Percentiles rank a stretch among this genome's conserved stretches.
phyloP scores from a whole-genome alignment of 2,329 filamentous ascomycete species.

The Cladosporium sp. region DNA sequence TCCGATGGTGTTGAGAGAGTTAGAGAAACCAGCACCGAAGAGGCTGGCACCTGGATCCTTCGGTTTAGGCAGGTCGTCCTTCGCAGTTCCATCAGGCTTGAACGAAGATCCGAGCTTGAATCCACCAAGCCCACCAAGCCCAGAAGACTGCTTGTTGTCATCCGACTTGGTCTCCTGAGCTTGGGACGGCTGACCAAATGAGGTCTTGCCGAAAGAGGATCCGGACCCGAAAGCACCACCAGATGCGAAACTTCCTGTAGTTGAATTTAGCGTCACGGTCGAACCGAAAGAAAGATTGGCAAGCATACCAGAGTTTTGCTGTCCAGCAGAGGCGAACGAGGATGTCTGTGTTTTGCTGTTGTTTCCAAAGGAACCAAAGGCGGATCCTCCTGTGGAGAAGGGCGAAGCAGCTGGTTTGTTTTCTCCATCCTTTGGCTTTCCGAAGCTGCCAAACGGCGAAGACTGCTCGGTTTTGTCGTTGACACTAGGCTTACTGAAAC shows the following conservation, averaged over 20 bases:
- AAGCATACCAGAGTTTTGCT: conserved; percentile 15
- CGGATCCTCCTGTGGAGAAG: conserved; percentile 12
- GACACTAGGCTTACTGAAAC: conserved; percentile 20
- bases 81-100: conserved; percentile 57
- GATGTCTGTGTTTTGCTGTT: conserved; percentile 13
- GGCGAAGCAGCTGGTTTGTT: conserved; percentile 15
- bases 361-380: conserved; percentile 2
- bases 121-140: conserved; percentile 36
- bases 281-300: conserved; percentile 33
- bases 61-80: conserved; percentile 54
- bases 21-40: conserved; percentile 30
- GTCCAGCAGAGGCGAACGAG: conserved; percentile 17
- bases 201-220: conserved; percentile 22
- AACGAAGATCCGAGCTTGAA: conserved; percentile 68
- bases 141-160: conserved; percentile 16
- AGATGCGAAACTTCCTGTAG: conserved; percentile 21
- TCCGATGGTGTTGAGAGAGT: conserved; percentile 22
- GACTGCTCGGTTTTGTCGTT: neutral
- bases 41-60: conserved; percentile 25
- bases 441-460: conserved; percentile 32
- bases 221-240: conserved; percentile 32
- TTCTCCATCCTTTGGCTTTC: conserved; percentile 10
- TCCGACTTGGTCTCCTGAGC: conserved; percentile 23
- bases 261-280: conserved; percentile 37
- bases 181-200: conserved; percentile 27